Evolutionary conservation across 1,284 basidiomycete species (phyloP).

Genomic region (Leccinum pallidistipes): DNA sequence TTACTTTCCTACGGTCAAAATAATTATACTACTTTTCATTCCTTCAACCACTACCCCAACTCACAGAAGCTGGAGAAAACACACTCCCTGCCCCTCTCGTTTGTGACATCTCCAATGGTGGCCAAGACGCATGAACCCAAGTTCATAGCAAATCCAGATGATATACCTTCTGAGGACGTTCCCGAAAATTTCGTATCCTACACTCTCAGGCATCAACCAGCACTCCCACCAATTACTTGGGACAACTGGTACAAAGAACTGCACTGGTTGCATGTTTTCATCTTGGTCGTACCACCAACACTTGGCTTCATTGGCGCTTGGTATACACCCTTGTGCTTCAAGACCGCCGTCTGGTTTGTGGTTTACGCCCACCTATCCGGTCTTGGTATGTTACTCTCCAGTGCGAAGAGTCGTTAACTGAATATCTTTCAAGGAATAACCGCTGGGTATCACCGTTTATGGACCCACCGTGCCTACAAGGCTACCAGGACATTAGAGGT

Average conservation of each 20-base stretch:
- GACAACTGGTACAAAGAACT: conserved; percentile 35
- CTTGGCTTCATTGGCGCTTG: conserved; percentile 23
- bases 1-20: too few relatives aligned
- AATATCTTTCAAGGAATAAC: too few relatives aligned
- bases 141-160: conserved; percentile 13
- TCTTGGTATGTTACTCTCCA: conserved; percentile 47
- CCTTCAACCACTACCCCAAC: too few relatives aligned
- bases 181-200: conserved; percentile 63
- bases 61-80: too few relatives aligned
- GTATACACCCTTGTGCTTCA: conserved; percentile 50
- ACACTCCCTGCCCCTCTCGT: too few relatives aligned
- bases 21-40: too few relatives aligned
- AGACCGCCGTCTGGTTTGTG: conserved; percentile 68
- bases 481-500: too few relatives aligned
- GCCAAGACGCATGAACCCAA: not conserved
- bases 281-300: conserved; percentile 20
- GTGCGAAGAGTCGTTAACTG: too few relatives aligned
- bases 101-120: not conserved
- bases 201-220: conserved; percentile 51
- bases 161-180: conserved; percentile 26
- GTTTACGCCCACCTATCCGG: conserved; percentile 85
- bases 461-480: too few relatives aligned
- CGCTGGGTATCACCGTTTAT: too few relatives aligned
- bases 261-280: conserved; percentile 26
- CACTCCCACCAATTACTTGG: conserved; percentile 46